Evolutionary conservation across 1,284 basidiomycete species (phyloP).

Genomic region (Cryptococcus hybrid): DNA sequence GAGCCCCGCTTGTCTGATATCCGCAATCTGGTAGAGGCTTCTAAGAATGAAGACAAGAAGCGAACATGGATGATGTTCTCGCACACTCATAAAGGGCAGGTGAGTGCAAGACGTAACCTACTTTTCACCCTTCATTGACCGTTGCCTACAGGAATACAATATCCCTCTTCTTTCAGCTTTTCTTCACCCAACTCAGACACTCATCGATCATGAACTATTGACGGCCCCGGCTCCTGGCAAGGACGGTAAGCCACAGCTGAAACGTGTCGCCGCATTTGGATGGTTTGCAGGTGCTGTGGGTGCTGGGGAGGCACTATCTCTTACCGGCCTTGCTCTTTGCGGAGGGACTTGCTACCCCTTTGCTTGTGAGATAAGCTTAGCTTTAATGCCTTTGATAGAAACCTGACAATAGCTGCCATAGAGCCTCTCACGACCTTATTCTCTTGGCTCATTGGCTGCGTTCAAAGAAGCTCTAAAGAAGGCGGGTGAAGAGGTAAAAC

Average conservation of each 20-base stretch:
- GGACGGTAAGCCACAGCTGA: conserved; percentile 54
- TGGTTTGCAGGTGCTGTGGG: conserved; percentile 87
- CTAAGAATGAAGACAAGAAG: conserved; percentile 26
- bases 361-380: conserved; percentile 60
- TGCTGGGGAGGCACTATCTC: conserved; percentile 72
- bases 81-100: conserved; percentile 71
- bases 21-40: conserved; percentile 18
- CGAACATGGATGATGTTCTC: conserved; percentile 70
- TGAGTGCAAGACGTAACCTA: conserved; percentile 12
- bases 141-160: conserved; percentile 63
- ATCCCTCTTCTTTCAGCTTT: conserved; percentile 70
- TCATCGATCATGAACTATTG: conserved; percentile 84
- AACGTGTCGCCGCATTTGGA: conserved; percentile 81
- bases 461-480: conserved; percentile 60
- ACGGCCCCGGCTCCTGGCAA: conserved; percentile 49
- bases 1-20: conserved; percentile 70
- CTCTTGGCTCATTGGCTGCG: conserved; percentile 61
- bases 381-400: not conserved
- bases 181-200: conserved; percentile 55
- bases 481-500: conserved; percentile 64
- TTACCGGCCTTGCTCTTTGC: conserved; percentile 75
- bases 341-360: conserved; percentile 76
- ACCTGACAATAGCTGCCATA: conserved; percentile 51
- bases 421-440: conserved; percentile 73
- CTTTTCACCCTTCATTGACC: conserved; percentile 3